phyloP scores from a whole-genome alignment of 2,329 filamentous ascomycete genomes.

The Exophiala mesophila region DNA sequence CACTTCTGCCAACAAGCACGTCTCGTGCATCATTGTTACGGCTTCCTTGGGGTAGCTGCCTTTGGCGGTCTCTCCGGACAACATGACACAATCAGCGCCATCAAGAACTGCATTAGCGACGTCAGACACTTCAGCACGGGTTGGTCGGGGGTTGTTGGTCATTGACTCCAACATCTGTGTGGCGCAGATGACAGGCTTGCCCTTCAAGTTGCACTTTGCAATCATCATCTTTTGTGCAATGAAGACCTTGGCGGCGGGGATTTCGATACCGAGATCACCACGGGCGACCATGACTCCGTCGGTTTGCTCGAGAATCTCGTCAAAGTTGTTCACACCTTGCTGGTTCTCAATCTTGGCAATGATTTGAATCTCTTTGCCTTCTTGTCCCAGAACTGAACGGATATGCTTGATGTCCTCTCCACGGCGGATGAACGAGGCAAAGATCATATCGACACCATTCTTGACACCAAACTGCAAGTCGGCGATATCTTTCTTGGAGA shows the following conservation, averaged over 20 bases:
- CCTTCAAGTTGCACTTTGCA: conserved; percentile 98
- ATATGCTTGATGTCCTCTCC: conserved; percentile 91
- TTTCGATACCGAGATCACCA: conserved; percentile 98
- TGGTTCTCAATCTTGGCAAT: conserved; percentile 99
- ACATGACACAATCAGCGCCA: conserved; percentile 98
- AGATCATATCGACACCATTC: conserved; percentile 99
- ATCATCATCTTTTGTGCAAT: conserved; percentile 99
- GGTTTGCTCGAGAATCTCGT: conserved; percentile 90
- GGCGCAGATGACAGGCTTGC: conserved; percentile 97
- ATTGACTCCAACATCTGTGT: conserved; percentile 99
- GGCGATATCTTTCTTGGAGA: conserved; percentile 96
- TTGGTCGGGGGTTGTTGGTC: conserved; percentile 99
- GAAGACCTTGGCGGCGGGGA: conserved; percentile 96
- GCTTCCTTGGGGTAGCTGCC: conserved; percentile 89
- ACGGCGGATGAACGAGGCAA: conserved; percentile 95
- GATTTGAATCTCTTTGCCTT: conserved; percentile 96
- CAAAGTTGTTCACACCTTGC: conserved; percentile 99
- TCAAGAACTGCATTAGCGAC: conserved; percentile 97
- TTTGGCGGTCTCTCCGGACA: conserved; percentile 98
- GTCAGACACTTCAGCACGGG: conserved; percentile 96
- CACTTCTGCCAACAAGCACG: conserved; percentile 93
- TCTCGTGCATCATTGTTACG: conserved; percentile 96
- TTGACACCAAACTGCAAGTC: conserved; percentile 95
- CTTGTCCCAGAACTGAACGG: conserved; percentile 81
- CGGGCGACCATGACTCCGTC: conserved; percentile 99